Base-by-base conservation (phyloP, 2,329 filamentous ascomycete species). In the Microdochium bolleyi region DNA sequence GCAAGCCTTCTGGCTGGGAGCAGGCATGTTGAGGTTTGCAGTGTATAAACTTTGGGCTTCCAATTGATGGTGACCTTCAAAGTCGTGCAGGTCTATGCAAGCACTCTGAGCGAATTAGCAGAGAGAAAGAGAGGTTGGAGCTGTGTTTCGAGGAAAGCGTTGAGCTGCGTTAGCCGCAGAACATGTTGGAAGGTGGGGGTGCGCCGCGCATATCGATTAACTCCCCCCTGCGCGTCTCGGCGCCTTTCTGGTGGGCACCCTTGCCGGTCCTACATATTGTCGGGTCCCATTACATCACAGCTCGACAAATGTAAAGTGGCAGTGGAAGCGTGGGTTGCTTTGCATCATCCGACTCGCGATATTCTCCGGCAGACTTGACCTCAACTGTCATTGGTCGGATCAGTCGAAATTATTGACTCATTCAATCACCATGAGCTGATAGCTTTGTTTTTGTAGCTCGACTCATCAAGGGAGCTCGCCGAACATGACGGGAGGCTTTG, bases 1-100 rank as follows among this genome's bases (percentile, higher is more conserved):
- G 70, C 79, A 82, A 63, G 79, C 79, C 68, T 82, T 82, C 52
- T 82, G 79, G 58, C 78, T 76, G 63, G 78, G 75, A 63, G 74
- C 75, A 67, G 76, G 72, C 75, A 78, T 79, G 63, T 62, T 69
- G 66, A 51, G 51, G 55, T 37, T 51, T 53, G 30, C 52, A 41
- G 53, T 30, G 56, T 53, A 49, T 34, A 48, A 37, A 52, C 51
- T 30, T 8, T 52, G 46, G 19, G 51, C 51, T 34, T 57, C 38
- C 48, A 54, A 50, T 30, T 53, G 24, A 50, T 27, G 24, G 48
- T 21, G 48, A 44, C 25, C 14, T 8, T 30, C 2, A 21, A n/a
- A 49, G 25, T 10, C 8, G 13, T 8, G 14, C 48, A 49, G 24
- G 48, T 24, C 19, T 22, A 16, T 19, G 41, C 19, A 46, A 46